These are phyloP conservation scores for Allodekkera sacchari DNA, from an alignment of 805 yeast genomes.

Conservation along the genomic window DNA sequence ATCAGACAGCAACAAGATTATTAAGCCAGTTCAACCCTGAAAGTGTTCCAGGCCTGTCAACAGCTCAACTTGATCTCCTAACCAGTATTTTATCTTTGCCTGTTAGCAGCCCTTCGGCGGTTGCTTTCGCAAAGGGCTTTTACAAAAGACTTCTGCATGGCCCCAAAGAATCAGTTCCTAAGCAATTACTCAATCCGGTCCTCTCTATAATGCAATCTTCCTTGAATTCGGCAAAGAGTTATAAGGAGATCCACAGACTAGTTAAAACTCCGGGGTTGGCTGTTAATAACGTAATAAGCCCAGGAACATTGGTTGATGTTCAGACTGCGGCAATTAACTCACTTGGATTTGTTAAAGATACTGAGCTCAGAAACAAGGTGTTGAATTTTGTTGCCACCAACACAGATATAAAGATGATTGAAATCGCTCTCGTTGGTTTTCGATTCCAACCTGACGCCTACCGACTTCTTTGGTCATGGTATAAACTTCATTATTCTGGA, in stretches of 20 bases:
- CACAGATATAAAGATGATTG: constrained; percentile 47
- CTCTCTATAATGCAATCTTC: constrained; percentile 22
- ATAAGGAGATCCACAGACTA: constrained; percentile 50
- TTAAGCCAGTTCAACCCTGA: constrained; percentile 32
- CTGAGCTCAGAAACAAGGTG: constrained; percentile 41
- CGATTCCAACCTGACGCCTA: constrained; percentile 27
- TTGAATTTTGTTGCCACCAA: constrained; percentile 51
- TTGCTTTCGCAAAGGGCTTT: constrained; percentile 28
- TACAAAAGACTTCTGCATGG: constrained; percentile 48
- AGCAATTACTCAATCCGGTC: constrained; percentile 37
- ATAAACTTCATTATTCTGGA: constrained; percentile 37
- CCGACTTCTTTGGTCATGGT: constrained; percentile 49
- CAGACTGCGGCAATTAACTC: constrained; percentile 51
- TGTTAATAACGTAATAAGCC: constrained; percentile 25
- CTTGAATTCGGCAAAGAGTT: constrained; percentile 37
- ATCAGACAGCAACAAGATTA: constrained; percentile 11
- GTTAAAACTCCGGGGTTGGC: constrained; percentile 43
- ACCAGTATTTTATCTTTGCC: constrained; percentile 35
- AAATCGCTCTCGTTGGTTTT: constrained; percentile 49
- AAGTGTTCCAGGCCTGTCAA: constrained; percentile 15
- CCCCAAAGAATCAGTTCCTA: constrained; percentile 43
- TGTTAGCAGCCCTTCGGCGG: constrained; percentile 18
- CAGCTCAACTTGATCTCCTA: constrained; percentile 36
- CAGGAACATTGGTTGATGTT: constrained; percentile 25
- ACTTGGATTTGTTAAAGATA: constrained; percentile 39